These are phyloP conservation scores for Pilobolus umbonatus DNA, from an alignment of 192 early-diverging fungal genomes.

Conservation along the genomic window DNA sequence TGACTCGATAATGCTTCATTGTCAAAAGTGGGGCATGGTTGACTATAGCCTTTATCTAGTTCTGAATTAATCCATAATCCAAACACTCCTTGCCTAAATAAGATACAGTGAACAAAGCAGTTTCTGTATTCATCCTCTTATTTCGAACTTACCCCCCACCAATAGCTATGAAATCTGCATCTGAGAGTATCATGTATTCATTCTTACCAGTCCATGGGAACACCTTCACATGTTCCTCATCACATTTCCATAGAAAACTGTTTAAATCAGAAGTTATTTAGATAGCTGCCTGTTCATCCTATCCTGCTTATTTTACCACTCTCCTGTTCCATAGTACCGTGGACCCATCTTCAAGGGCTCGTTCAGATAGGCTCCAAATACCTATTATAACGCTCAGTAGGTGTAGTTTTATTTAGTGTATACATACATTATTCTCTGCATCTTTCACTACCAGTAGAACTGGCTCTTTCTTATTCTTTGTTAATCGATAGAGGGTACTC, in stretches of 20 bases:
- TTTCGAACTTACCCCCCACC: slow-evolving; percentile 58
- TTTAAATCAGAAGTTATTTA: slow-evolving; percentile 66
- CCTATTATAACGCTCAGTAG: slow-evolving; percentile 31
- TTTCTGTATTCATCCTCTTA: background rate
- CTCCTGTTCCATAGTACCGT: slow-evolving; percentile 78
- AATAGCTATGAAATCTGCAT: slow-evolving; percentile 70
- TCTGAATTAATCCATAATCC: slow-evolving; percentile 74
- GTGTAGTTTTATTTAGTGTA: too few relatives aligned
- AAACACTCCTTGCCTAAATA: slow-evolving; percentile 60
- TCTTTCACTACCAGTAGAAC: slow-evolving; percentile 69
- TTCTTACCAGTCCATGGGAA: slow-evolving; percentile 74
- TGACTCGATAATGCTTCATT: slow-evolving; percentile 46
- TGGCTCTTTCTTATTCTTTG: slow-evolving; percentile 54
- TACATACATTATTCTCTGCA: slow-evolving; percentile 42
- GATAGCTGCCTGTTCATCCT: background rate
- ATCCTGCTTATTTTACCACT: slow-evolving; percentile 49
- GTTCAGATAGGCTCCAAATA: slow-evolving; percentile 75
- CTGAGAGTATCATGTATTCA: slow-evolving; percentile 73
- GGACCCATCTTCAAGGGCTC: slow-evolving; percentile 59
- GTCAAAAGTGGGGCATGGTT: slow-evolving; percentile 69
- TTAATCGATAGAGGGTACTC: slow-evolving; percentile 66
- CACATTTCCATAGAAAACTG: slow-evolving; percentile 23
- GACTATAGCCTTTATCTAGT: slow-evolving; percentile 64
- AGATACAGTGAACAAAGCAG: background rate
- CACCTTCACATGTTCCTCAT: slow-evolving; percentile 32